Percentiles rank a stretch among this genome's conserved stretches.
These are phyloP conservation scores for Kazachstania psychrophila DNA, from an alignment of 805 yeast genomes.

Conservation along the genomic window DNA sequence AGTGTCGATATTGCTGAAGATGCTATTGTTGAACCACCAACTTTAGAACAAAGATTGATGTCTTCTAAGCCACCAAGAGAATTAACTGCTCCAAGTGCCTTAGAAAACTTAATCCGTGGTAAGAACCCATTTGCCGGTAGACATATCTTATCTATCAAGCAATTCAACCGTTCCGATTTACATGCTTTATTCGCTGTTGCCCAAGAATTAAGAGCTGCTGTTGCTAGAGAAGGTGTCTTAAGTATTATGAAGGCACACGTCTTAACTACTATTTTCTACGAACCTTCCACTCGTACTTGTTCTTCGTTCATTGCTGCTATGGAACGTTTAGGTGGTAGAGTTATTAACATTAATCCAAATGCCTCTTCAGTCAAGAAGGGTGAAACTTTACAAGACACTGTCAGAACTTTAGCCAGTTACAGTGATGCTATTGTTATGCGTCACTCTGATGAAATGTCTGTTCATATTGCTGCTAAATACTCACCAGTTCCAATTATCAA, in stretches of 20 bases:
- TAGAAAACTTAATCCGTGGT: conserved; percentile 64
- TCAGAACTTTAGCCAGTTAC: conserved; percentile 89
- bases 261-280: conserved; percentile 91
- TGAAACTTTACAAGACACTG: conserved; percentile 93
- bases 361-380: conserved; percentile 97
- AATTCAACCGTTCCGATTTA: conserved; percentile 77
- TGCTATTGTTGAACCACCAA: conserved; percentile 43
- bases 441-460: conserved; percentile 89
- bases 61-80: conserved; percentile 65
- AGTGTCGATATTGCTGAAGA: conserved; percentile 38
- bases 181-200: conserved; percentile 94
- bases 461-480: conserved; percentile 88
- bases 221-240: conserved; percentile 90
- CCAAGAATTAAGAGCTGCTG: conserved; percentile 94
- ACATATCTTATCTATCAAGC: conserved; percentile 80
- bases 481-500: conserved; percentile 95
- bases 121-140: conserved; percentile 87
- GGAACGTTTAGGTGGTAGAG: conserved; percentile 99
- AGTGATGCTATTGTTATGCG: conserved; percentile 95
- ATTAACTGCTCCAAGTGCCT: conserved; percentile 68
- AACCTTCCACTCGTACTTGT: conserved; percentile 95
- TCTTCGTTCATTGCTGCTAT: conserved; percentile 98
- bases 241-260: conserved; percentile 86
- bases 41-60: conserved; percentile 41
- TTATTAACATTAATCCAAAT: conserved; percentile 73